Base-by-base conservation (phyloP, 352 stramenopile species). In the Lagenidium giganteum region DNA sequence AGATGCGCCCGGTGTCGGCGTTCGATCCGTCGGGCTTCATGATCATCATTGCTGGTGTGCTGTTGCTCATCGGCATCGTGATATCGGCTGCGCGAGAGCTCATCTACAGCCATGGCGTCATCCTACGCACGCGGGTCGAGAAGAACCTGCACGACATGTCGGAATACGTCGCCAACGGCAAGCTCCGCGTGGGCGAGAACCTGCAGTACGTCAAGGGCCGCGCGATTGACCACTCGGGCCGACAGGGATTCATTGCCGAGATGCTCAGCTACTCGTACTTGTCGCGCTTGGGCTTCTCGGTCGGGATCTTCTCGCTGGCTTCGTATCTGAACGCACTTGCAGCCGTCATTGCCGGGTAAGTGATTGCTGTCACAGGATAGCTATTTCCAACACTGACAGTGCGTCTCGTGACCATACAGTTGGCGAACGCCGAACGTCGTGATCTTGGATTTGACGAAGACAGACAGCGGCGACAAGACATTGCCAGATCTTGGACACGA, bases 261-360 rank as follows among this genome's bases (percentile, higher is more conserved):
- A 93, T 93, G 82, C 66, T 92, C 40, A 92, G 79, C 68, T 87
- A 80, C 48, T 75, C 80, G 14, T 93, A 93, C 53, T 64, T 93
- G 17, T 92, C 79, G 25, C 67, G 82, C 3, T 69, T 93, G 25
- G 79, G 72, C 13, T 88, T 92, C 45, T 87, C 82, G 31, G 61
- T 90, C 48, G 70, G 53, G 4, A 63, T 91, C 34, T 87, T 90
- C 45, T 58, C 70, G 13, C 61, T 91, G 22, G 76, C 82, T 13
- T 89, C 78, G 36, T 93, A 93, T 26, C 54, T 93, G 21, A 93
- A 93, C 42, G 83, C 79, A 20, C 51, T 93, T 17, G 82, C 82
- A 4, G 76, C 82, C 4, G 77, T 87, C 24, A 81, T 93, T 31
- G 78, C 79, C 12, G 82, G 82, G 70, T 83, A 47, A 23, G 58